These are phyloP conservation scores for Leccinum subrobustum DNA, from an alignment of 1,284 basidiomycete species.

Conservation along the genomic window DNA sequence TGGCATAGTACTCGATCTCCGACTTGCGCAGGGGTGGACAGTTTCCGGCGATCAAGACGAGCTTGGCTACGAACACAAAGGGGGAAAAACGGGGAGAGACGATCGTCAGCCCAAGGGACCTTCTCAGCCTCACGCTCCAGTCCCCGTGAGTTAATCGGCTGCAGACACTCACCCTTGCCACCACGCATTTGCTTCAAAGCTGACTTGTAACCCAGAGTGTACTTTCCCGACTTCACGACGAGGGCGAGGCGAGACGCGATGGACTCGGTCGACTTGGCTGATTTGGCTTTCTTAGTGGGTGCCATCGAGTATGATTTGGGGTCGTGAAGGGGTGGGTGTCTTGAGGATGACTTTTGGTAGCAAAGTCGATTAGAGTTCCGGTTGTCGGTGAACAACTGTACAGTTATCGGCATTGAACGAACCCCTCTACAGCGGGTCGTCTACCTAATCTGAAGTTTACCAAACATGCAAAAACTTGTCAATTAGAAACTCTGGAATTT, in stretches of 20 bases:
- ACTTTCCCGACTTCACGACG: conserved; percentile 97
- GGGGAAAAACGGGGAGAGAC: conserved; percentile 7
- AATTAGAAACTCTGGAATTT: conserved; percentile 19
- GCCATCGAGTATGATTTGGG: conserved; percentile 64
- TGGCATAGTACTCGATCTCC: conserved; percentile 99
- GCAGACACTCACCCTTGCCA: conserved; percentile 84
- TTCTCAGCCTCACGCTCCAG: conserved; percentile 98
- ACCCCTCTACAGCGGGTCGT: neutral
- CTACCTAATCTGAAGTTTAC: neutral
- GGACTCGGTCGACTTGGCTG: conserved; percentile 88
- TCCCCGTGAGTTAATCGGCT: conserved; percentile 60
- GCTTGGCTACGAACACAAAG: conserved; percentile 72
- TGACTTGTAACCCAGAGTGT: conserved; percentile 93
- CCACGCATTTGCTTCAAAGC: conserved; percentile 98
- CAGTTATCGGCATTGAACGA: conserved; percentile 18
- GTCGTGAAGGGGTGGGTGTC: conserved; percentile 22
- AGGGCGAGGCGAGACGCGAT: conserved; percentile 95
- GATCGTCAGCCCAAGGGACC: conserved; percentile 78
- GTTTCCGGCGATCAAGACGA: conserved; percentile 98
- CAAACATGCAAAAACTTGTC: neutral
- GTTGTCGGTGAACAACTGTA: conserved; percentile 27
- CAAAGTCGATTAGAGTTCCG: conserved; percentile 14
- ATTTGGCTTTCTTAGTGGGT: conserved; percentile 92
- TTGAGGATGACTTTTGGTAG: conserved; percentile 15
- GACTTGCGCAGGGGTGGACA: conserved; percentile 99